A percentile compares a stretch with the other conserved stretches of the same genome.
These are phyloP conservation scores for Helicocarpus griseus DNA, from an alignment of 2,329 filamentous ascomycete genomes.

Conservation along the genomic window DNA sequence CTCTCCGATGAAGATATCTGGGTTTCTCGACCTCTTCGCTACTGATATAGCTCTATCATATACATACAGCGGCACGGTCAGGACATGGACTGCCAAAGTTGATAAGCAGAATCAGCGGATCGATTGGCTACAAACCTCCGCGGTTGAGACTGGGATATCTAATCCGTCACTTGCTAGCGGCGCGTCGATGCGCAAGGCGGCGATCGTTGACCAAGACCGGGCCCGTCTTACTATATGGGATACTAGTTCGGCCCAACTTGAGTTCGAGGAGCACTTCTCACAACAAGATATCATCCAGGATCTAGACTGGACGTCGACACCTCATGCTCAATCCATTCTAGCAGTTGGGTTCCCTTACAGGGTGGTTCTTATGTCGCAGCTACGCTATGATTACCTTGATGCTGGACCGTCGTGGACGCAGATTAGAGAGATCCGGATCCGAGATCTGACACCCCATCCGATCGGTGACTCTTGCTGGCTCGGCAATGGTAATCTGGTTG, in stretches of 20 bases:
- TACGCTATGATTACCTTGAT: conserved; percentile 86
- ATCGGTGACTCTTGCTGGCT: conserved; percentile 94
- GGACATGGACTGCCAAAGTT: conserved; percentile 77
- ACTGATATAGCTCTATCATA: conserved; percentile 81
- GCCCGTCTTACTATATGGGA: conserved; percentile 87
- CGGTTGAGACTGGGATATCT: conserved; percentile 65
- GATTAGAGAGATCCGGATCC: conserved; percentile 71
- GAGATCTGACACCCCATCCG: conserved; percentile 74
- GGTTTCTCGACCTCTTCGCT: conserved; percentile 77
- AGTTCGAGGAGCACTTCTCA: conserved; percentile 68
- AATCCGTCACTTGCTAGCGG: conserved; percentile 72
- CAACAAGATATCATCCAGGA: conserved; percentile 68
- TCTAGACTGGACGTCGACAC: conserved; percentile 88
- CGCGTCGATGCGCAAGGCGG: conserved; percentile 77
- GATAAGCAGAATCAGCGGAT: conserved; percentile 50
- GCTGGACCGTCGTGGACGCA: conserved; percentile 82
- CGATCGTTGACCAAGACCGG: conserved; percentile 63
- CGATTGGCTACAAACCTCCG: conserved; percentile 75
- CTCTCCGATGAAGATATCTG: conserved; percentile 58
- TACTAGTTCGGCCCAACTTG: conserved; percentile 67
- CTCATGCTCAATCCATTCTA: conserved; percentile 77
- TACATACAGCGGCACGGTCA: conserved; percentile 61
- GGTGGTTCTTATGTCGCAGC: conserved; percentile 71
- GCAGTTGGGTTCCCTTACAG: conserved; percentile 88
- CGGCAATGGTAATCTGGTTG: conserved; percentile 70